Evolutionary conservation across 306 rosid genomes (phyloP).

Genomic region (Trifolium pratense): DNA sequence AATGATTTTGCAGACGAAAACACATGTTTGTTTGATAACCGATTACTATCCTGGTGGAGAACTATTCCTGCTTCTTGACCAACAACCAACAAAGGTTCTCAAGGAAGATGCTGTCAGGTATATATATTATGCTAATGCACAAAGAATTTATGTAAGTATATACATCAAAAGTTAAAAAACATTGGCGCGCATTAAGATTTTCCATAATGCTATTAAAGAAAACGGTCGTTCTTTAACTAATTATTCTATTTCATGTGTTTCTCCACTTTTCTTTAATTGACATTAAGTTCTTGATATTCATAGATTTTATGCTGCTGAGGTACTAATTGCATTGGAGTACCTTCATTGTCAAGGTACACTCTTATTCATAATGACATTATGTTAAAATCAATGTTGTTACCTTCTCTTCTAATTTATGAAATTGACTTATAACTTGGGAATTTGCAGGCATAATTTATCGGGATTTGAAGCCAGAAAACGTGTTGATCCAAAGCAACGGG

Average conservation of each 20-base stretch:
- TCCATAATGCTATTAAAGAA: constrained; percentile 12
- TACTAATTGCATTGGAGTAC: constrained; percentile 89
- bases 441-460: constrained; percentile 87
- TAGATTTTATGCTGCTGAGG: constrained; percentile 93
- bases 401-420: too few species aligned
- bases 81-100: constrained; percentile 83
- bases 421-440: too few species aligned
- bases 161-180: too few species aligned
- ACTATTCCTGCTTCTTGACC: constrained; percentile 86
- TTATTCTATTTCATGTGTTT: constrained; percentile 11
- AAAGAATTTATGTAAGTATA: neutral
- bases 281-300: constrained; percentile 32
- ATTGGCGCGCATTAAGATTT: neutral
- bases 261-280: constrained; percentile 33
- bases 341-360: constrained; percentile 93
- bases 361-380: constrained; percentile 3
- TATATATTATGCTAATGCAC: constrained; percentile 41
- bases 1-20: constrained; percentile 76
- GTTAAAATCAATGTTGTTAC: too few species aligned
- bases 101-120: constrained; percentile 95
- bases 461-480: constrained; percentile 97
- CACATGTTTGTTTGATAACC: constrained; percentile 94
- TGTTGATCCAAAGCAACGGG: constrained; percentile 78
- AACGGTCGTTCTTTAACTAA: constrained; percentile 1
- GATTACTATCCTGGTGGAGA: constrained; percentile 97